These are phyloP conservation scores for Neopestalotiopsis clavispora DNA, from an alignment of 2,329 filamentous ascomycete species.

Conservation along the genomic window DNA sequence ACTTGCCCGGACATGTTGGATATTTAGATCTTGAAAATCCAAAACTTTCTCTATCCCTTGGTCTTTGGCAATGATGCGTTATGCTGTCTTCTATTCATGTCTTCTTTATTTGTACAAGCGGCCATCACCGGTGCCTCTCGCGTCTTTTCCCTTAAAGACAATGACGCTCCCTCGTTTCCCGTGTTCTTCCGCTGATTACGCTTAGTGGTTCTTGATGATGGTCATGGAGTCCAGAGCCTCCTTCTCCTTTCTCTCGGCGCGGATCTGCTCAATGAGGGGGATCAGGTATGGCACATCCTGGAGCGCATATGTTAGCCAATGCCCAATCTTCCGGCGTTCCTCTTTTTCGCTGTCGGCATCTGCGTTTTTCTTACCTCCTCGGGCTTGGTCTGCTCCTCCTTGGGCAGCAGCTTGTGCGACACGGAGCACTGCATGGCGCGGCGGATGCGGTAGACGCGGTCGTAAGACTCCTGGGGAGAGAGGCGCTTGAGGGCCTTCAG, in stretches of 20 bases:
- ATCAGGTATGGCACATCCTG: constrained; percentile 58
- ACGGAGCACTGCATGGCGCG: constrained; percentile 83
- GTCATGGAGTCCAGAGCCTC: constrained; percentile 45
- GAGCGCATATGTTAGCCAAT: neutral
- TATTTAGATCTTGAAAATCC: neutral
- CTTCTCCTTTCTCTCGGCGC: constrained; percentile 54
- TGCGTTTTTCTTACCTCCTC: constrained; percentile 47
- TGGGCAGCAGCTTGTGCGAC: constrained; percentile 68
- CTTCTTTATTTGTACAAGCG: constrained; percentile 30
- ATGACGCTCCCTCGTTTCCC: constrained; percentile 18
- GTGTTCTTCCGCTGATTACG: no score
- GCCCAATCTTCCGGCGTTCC: neutral
- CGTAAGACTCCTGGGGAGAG: constrained; percentile 87
- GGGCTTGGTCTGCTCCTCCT: constrained; percentile 64
- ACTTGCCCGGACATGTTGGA: neutral
- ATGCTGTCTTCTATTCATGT: constrained; percentile 26
- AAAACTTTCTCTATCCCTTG: neutral
- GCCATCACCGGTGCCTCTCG: constrained; percentile 3
- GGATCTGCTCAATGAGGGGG: constrained; percentile 57
- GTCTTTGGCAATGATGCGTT: constrained; percentile 23
- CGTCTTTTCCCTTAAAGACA: neutral
- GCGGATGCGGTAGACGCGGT: constrained; percentile 96
- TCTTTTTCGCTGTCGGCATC: neutral
- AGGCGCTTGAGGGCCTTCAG: constrained; percentile 91
- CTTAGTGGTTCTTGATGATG: constrained; percentile 33